Evolutionary conservation across 495 filamentous ascomycete species (phyloP).

Genomic region (Oidiodendron maius): DNA sequence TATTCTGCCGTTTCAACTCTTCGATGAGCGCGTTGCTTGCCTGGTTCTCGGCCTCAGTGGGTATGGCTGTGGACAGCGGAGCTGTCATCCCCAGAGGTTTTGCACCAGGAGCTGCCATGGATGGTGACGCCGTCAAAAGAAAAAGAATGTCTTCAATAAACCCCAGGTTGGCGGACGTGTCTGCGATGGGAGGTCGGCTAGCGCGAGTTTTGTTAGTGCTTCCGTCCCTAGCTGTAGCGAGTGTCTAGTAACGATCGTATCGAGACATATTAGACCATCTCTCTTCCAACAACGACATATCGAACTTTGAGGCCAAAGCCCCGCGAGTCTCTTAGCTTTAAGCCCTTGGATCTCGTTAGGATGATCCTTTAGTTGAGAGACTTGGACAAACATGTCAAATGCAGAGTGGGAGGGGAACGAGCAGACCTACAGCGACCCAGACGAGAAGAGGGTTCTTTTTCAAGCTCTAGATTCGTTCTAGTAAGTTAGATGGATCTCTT

Average conservation of each 20-base stretch:
- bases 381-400: background rate
- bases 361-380: background rate
- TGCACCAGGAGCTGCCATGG: slow-evolving; percentile 17
- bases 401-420: slow-evolving; percentile 29
- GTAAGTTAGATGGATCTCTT: too few species aligned
- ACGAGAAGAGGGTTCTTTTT: slow-evolving; percentile 71
- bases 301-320: too few species aligned
- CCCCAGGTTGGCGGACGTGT: too few species aligned
- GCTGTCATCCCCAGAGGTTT: slow-evolving; percentile 61
- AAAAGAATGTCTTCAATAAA: too few species aligned
- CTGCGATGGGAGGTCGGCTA: too few species aligned
- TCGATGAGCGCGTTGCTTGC: slow-evolving; percentile 72
- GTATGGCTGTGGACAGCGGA: slow-evolving; percentile 70
- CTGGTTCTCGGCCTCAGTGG: slow-evolving; percentile 66
- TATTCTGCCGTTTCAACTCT: slow-evolving; percentile 81
- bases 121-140: slow-evolving; percentile 3
- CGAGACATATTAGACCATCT: too few species aligned
- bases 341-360: background rate
- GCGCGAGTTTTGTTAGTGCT: too few species aligned
- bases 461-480: slow-evolving; percentile 78
- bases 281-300: too few species aligned
- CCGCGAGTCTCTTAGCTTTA: too few species aligned
- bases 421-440: slow-evolving; percentile 47
- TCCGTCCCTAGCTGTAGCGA: too few species aligned
- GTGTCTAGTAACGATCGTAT: too few species aligned